These are phyloP conservation scores for Sonneratia caseolaris DNA, from an alignment of 345 rosid genomes.

Conservation along the genomic window DNA sequence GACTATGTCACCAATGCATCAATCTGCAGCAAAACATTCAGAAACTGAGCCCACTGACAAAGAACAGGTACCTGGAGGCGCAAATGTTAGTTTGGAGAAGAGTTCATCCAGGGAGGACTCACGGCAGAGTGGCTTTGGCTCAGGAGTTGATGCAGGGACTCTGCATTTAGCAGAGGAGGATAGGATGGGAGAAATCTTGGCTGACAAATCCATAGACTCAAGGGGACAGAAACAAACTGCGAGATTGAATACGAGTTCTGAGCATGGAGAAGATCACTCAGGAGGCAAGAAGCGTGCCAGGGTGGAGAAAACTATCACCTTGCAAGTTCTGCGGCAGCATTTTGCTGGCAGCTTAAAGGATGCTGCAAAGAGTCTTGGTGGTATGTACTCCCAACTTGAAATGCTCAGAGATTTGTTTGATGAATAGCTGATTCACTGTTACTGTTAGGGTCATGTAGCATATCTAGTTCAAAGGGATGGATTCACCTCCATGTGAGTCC, in stretches of 20 bases:
- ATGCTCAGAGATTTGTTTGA: no score
- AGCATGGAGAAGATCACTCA: slow-evolving; percentile 19
- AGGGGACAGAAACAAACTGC: slow-evolving; percentile 13
- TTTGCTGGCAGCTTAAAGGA: slow-evolving; percentile 89
- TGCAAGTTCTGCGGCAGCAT: slow-evolving; percentile 63
- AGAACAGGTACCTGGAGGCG: not conserved
- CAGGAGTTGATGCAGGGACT: not conserved
- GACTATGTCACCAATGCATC: not conserved
- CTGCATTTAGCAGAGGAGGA: not conserved
- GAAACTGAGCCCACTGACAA: not conserved
- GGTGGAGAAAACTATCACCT: slow-evolving; percentile 59
- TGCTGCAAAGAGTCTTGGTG: slow-evolving; percentile 87
- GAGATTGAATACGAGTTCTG: slow-evolving; percentile 27
- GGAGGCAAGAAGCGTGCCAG: slow-evolving; percentile 51
- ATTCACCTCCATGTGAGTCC: not conserved
- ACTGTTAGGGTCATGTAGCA: no score
- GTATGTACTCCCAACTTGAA: slow-evolving; percentile 28
- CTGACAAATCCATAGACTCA: slow-evolving; percentile 18
- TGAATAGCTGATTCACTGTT: no score
- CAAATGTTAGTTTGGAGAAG: slow-evolving; percentile 11
- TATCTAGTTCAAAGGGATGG: no score
- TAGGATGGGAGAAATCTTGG: slow-evolving; percentile 4
- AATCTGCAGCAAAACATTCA: not conserved
- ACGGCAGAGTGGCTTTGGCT: not conserved
- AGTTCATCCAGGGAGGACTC: not conserved